Evolutionary conservation across 2,329 filamentous ascomycete species (phyloP), one percentile per base, ranked within the genome.

Genomic region (Aureobasidium leucospermi): DNA sequence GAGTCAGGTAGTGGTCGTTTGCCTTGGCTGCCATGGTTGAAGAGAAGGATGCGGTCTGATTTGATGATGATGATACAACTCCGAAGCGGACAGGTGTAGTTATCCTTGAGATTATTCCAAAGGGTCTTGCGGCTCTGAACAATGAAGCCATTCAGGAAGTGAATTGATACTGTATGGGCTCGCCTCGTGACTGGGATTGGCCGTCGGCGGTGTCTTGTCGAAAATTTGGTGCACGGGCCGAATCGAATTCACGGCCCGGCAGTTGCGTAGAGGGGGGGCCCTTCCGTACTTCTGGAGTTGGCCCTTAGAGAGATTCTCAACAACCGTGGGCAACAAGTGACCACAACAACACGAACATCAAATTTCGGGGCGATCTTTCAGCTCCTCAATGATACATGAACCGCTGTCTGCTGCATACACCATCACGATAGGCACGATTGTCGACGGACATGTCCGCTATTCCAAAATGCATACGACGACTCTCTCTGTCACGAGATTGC

Each of bases 1-100:
- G 81, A 31, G 89, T 93, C 66, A 94, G 83, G 71, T 89, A 86
- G 75, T 88, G 83, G 71, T 86, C 84, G 66, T 80, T 68, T 42
- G 55, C 34, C 43, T 36, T 41, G 11, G 42, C 4, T 1, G 55
- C 42, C 52, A 56, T 56, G 43, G 43, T 31, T 6, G 55, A 48
- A 16, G 19, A 58, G 13, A 58, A 41, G 23, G 55, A 58, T 29
- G 55, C 41, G n/a, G 31, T 23, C n/a, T 48, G 55, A 57, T 28
- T 57, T 46, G 42, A 39, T 29, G 41, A 29, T 7, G 41, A 29
- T 7, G 53, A 46, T 9, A 46, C 55, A n/a, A 58, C 23, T 38
- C 34, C 32, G 19, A 58, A 41, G 43, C 55, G 55, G 3, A 15
- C 8, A 15, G 55, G 55, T 4, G 55, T 39, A 2, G 43, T 58